These are phyloP conservation scores for Nyctanthes arbortristis DNA, from an alignment of 257 asterid genomes.

Conservation along the genomic window DNA sequence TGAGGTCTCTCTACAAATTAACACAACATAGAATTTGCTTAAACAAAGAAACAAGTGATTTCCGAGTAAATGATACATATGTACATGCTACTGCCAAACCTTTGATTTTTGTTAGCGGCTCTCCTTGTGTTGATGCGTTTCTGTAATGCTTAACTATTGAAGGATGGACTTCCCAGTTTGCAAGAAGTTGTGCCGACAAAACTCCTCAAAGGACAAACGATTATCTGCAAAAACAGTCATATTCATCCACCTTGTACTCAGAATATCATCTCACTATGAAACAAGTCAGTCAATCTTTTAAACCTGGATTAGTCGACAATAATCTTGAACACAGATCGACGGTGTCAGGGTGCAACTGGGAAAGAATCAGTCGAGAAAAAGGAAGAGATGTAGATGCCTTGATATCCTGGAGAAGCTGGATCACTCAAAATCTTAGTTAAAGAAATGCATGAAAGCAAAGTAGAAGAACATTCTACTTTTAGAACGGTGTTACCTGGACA, in stretches of 20 bases:
- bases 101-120: background rate
- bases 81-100: background rate
- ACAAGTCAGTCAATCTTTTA: background rate
- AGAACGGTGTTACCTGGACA: slow-evolving; percentile 39
- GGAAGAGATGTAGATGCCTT: slow-evolving; percentile 41
- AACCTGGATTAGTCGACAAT: slow-evolving; percentile 51
- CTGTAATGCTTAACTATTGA: background rate
- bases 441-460: background rate
- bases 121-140: background rate
- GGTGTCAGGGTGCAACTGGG: slow-evolving; percentile 42
- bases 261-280: slow-evolving; percentile 3
- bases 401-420: slow-evolving; percentile 55
- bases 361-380: slow-evolving; percentile 31
- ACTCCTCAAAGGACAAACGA: slow-evolving; percentile 51
- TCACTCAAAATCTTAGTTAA: slow-evolving; percentile 2
- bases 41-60: background rate
- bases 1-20: background rate
- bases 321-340: slow-evolving; percentile 49
- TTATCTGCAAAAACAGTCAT: slow-evolving; percentile 38
- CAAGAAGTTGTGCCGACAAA: slow-evolving; percentile 40
- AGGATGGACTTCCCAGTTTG: slow-evolving; percentile 5
- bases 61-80: background rate
- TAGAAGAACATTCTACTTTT: slow-evolving; percentile 2
- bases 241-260: slow-evolving; percentile 4
- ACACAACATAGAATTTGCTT: background rate